These are phyloP conservation scores for Teratosphaeria gauchensis DNA, from an alignment of 2,329 filamentous ascomycete species.

Conservation along the genomic window DNA sequence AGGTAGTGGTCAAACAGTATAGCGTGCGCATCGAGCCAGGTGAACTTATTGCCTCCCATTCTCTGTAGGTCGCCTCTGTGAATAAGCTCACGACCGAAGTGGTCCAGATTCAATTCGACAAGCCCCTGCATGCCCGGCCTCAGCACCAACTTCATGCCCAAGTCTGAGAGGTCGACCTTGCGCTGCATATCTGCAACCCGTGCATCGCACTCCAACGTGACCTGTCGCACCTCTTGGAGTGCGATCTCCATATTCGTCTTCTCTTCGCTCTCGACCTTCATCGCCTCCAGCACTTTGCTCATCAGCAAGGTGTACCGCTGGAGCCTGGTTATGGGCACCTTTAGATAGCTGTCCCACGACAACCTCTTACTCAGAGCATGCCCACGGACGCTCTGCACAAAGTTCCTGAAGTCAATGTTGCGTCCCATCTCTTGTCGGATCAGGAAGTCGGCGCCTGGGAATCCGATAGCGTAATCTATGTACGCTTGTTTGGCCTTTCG, in stretches of 20 bases:
- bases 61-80: conserved; percentile 82
- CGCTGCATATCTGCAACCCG: conserved; percentile 88
- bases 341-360: conserved; percentile 90
- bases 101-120: conserved; percentile 80
- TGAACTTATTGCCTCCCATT: conserved; percentile 78
- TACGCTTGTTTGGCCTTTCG: conserved; percentile 83
- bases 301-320: conserved; percentile 84
- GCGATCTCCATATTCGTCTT: conserved; percentile 75
- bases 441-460: conserved; percentile 72
- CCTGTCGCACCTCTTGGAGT: conserved; percentile 81
- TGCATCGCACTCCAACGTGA: conserved; percentile 82
- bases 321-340: conserved; percentile 82
- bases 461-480: conserved; percentile 82
- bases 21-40: conserved; percentile 88
- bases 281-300: conserved; percentile 73
- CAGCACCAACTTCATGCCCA: conserved; percentile 73
- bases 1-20: conserved; percentile 95
- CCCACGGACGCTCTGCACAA: conserved; percentile 68
- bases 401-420: conserved; percentile 78
- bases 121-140: conserved; percentile 75
- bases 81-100: conserved; percentile 84
- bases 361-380: conserved; percentile 74
- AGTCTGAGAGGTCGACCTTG: conserved; percentile 78
- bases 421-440: conserved; percentile 75
- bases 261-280: conserved; percentile 75